phyloP scores from a whole-genome alignment of 2,329 filamentous ascomycete species.

The Fusarium guadeloupense region DNA sequence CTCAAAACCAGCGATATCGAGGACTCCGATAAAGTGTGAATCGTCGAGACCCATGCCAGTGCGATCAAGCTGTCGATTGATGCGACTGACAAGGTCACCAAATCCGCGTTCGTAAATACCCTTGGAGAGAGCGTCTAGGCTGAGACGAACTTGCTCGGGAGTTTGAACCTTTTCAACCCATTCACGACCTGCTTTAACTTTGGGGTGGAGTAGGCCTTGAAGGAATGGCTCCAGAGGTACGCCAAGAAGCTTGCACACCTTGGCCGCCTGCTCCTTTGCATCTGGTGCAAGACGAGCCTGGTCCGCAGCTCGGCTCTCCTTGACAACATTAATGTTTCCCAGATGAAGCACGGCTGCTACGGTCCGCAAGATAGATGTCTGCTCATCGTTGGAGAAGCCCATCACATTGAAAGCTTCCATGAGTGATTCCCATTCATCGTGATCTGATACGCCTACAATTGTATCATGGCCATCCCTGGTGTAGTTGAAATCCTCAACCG shows the following conservation, averaged over 20 bases:
- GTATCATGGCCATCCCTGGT: slow-evolving; percentile 90
- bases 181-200: slow-evolving; percentile 93
- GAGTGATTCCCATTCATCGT: slow-evolving; percentile 86
- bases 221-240: slow-evolving; percentile 87
- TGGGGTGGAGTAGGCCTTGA: slow-evolving; percentile 88
- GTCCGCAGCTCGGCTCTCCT: slow-evolving; percentile 89
- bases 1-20: slow-evolving; percentile 99
- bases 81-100: slow-evolving; percentile 88
- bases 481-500: slow-evolving; percentile 89
- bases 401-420: slow-evolving; percentile 95
- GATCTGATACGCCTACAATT: slow-evolving; percentile 89
- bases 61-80: slow-evolving; percentile 92
- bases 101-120: slow-evolving; percentile 98
- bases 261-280: slow-evolving; percentile 76
- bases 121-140: slow-evolving; percentile 91
- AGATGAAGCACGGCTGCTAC: slow-evolving; percentile 92
- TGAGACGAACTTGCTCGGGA: slow-evolving; percentile 91
- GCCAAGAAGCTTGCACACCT: slow-evolving; percentile 84
- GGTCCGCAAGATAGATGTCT: slow-evolving; percentile 82
- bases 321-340: slow-evolving; percentile 88
- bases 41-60: slow-evolving; percentile 85
- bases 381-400: slow-evolving; percentile 89
- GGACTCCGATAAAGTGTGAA: slow-evolving; percentile 94
- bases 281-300: slow-evolving; percentile 85
- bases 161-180: slow-evolving; percentile 99